Evolutionary conservation across 495 filamentous ascomycete genomes (phyloP), one percentile per base, ranked within the genome.

Genomic region (Penicillium pancosmium): DNA sequence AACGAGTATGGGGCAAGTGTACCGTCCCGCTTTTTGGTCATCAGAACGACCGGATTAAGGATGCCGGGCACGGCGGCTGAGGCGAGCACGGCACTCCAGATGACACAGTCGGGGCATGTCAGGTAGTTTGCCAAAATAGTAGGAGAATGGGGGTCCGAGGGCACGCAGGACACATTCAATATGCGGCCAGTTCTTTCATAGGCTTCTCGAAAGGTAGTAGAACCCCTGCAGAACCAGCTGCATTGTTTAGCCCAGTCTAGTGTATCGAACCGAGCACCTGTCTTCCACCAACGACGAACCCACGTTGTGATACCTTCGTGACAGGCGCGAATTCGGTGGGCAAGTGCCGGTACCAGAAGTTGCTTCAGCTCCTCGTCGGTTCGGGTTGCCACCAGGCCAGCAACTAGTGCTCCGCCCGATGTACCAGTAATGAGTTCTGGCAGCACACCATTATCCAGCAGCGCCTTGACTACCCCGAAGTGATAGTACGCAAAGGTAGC

Each of bases 401-500:
- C 94, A 6, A 98, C 90, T 2, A 98, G 80, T 7, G 95, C 95
- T 27, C 94, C 94, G 13, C 94, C 94, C 43, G 90, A 94, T 4
- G 94, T 98, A 11, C 94, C 94, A 2, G 94, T 97, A 54, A 98
- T 95, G 65, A 98, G 92, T 57, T 93, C 88, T 0, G 95, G 95
- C 7, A 98, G 73, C 2, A 95, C 80, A 54, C 87, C 82, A 50
- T 92, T 91, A 68, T 97, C 94, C 0, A 98, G 82, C 21, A 98
- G 82, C 21, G 93, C 93, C 68, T 91, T 93, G 40, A 93, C 86
- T 5, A 98, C 90, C 2, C 94, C 94, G 55, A 98, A 94, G 67
- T 98, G 94, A 67, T 97, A 97, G 67, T 96, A 98, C 21, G 94
- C 92, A 76, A 98, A 97, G 3, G 89, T 89, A 7, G 93, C 94